Conservation (phyloP, 768 basidiomycete species). For the Lactifluus rugatus region DNA sequence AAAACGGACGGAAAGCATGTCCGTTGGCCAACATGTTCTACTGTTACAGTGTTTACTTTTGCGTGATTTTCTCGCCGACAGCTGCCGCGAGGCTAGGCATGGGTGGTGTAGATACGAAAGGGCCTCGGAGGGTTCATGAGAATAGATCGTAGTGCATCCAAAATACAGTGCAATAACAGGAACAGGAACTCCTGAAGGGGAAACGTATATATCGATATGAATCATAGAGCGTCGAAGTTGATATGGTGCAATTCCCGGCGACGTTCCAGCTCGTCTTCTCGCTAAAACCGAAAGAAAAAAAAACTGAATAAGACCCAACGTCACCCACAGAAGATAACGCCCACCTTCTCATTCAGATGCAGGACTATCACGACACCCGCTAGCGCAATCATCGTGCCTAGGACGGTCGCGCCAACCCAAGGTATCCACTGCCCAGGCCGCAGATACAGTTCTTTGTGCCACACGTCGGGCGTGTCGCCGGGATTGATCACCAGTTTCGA, state of each 20-base stretch:
- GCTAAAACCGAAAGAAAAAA: conserved; percentile 33
- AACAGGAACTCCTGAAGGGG: background rate
- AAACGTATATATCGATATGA: background rate
- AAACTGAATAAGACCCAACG: background rate
- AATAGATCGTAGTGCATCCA: background rate
- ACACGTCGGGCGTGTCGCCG: conserved; percentile 45
- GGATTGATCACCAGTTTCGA: conserved; percentile 95
- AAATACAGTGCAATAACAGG: background rate
- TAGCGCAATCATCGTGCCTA: conserved; percentile 61
- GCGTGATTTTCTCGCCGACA: background rate
- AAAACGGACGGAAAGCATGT: too few species aligned
- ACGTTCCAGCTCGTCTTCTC: conserved; percentile 89
- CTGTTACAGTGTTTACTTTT: background rate
- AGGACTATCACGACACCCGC: conserved; percentile 78
- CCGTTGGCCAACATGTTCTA: background rate
- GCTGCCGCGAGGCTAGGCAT: too few species aligned
- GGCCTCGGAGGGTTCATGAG: background rate
- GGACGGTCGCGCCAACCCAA: conserved; percentile 86
- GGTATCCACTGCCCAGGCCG: conserved; percentile 96
- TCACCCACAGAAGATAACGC: conserved; percentile 21
- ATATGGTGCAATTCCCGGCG: conserved; percentile 87
- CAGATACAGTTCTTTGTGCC: conserved; percentile 86
- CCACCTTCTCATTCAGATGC: conserved; percentile 87
- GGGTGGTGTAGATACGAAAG: background rate
- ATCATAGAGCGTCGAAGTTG: conserved; percentile 89